Base-by-base conservation (phyloP, 2,329 filamentous ascomycete genomes). In the Rhinocladiella mackenziei region DNA sequence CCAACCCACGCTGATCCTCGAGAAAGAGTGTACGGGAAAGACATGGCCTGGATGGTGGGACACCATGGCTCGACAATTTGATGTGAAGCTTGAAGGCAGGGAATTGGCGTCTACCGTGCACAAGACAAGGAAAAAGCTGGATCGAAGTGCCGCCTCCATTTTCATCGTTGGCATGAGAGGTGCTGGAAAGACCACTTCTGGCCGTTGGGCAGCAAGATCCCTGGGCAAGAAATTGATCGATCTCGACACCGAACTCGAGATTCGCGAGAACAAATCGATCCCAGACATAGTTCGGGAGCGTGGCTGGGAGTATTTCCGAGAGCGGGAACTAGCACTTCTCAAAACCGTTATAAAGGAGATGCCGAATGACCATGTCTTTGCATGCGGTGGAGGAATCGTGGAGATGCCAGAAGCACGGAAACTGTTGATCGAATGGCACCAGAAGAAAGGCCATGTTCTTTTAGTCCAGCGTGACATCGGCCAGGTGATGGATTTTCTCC, bases 1-100 rank as follows among this genome's bases (percentile, higher is more conserved):
- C 1, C 66, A 78, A 5, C 77, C 86, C 0, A 84, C 88, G 0
- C 68, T 94, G 11, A 81, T 98, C 39, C 76, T 86, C 2, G 92
- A 98, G 63, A 84, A 89, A 48, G 89, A 95, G 59, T 98, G 92
- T 62, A 86, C 88, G 2, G 89, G 86, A 29, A 98, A 98, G 74
- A 98, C 92, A 2, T 98, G 92, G 92, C 92, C 92, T 0, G 92
- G 91, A 7, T 98, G 92, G 88, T 98, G 92, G 92, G 92, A 98
- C 65, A 80, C 83, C 13, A 69, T 97, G 43, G 82, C 83, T 15
- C 80, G 85, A 55, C 77, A 80, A 10, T 98, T 96, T 71, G 75
- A 81, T 23, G 85, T 86, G 19, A 68, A 75, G 19, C 71, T 97
- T n/a, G 77, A 83, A 48, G 92, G 92, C 9, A 78, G 83, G 25